A percentile compares a stretch with the other conserved stretches of the same genome.
Evolutionary conservation across 768 basidiomycete species (phyloP).

Genomic region (Cystobasidium ongulense): DNA sequence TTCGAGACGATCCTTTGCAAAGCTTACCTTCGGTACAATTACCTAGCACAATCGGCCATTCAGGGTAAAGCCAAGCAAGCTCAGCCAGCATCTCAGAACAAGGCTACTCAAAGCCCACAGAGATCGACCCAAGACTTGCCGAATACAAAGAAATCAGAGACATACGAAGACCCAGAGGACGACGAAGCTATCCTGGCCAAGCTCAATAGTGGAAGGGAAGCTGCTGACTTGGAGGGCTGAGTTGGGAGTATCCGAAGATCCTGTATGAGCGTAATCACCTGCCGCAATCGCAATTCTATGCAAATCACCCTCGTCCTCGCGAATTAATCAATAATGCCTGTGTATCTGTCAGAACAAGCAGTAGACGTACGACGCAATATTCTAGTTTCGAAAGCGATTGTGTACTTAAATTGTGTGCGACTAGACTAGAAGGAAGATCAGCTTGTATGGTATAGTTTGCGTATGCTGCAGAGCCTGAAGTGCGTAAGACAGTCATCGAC

Average conservation of each 20-base stretch:
- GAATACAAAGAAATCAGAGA: background rate
- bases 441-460: too few species aligned
- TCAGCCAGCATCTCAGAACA: background rate
- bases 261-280: background rate
- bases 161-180: background rate
- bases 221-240: conserved; percentile 9
- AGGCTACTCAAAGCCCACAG: background rate
- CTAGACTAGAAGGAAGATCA: too few species aligned
- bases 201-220: background rate
- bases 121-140: background rate
- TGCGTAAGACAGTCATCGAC: too few species aligned
- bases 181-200: conserved; percentile 1
- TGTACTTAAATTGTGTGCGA: too few species aligned
- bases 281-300: too few species aligned
- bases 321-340: too few species aligned
- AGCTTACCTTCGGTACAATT: background rate
- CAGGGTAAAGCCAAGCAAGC: background rate
- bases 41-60: conserved; percentile 10
- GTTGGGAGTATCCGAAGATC: background rate
- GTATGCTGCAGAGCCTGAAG: too few species aligned
- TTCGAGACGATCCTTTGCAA: background rate
- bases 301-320: too few species aligned
- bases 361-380: too few species aligned
- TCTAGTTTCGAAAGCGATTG: too few species aligned
- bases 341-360: too few species aligned